phyloP scores from a whole-genome alignment of 2,329 filamentous ascomycete species.

The Fusarium setosum region DNA sequence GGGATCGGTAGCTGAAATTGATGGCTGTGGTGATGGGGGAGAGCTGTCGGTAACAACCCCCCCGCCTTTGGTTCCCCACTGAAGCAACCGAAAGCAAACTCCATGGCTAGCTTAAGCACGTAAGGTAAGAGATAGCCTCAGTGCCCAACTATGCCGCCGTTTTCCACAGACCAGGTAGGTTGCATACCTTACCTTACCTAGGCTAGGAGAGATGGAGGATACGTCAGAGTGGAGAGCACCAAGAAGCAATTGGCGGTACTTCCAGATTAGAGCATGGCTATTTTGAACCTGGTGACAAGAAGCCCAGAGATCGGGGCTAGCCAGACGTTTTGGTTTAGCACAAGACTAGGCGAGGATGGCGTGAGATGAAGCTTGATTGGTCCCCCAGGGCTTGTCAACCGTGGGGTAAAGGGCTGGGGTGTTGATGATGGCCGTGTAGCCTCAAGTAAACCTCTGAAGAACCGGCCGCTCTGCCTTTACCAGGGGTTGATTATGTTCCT shows the following conservation, averaged over 20 bases:
- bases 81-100: slow-evolving; percentile 12
- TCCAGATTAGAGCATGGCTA: neutral
- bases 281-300: neutral
- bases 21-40: no score
- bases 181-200: slow-evolving; percentile 17
- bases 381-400: neutral
- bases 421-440: neutral
- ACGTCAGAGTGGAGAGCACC: slow-evolving; percentile 6
- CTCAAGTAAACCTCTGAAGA: no score
- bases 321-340: neutral
- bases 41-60: neutral
- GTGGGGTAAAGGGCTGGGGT: slow-evolving; percentile 23
- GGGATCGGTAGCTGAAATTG: no score
- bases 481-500: no score
- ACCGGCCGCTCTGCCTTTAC: no score
- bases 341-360: slow-evolving; percentile 6
- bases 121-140: neutral
- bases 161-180: slow-evolving; percentile 24
- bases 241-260: neutral
- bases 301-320: slow-evolving; percentile 8
- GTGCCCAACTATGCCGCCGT: slow-evolving; percentile 20
- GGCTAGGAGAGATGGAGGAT: neutral
- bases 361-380: slow-evolving; percentile 16
- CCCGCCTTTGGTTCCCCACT: slow-evolving; percentile 16
- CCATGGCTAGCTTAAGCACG: no score